Evolutionary conservation across 176 grass and related monocot species (phyloP).

Genomic region (Oryza australiensis): DNA sequence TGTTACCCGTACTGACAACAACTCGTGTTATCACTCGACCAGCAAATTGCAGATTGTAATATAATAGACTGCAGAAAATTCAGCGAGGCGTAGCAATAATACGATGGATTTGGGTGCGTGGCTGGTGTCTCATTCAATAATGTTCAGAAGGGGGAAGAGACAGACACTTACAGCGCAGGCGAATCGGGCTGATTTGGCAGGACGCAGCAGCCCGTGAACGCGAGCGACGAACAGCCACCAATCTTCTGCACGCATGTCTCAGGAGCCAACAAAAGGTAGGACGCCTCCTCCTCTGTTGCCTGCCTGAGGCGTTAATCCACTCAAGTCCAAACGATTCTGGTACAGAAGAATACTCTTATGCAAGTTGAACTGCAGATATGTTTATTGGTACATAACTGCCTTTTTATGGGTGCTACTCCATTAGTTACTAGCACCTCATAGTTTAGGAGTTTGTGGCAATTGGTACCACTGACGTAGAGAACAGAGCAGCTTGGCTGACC

Average conservation of each 20-base stretch:
- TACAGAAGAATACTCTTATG: not conserved
- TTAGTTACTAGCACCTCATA: not conserved
- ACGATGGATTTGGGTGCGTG: not conserved
- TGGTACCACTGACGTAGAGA: not conserved
- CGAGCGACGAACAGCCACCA: not conserved
- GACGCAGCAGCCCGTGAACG: slow-evolving; percentile 26
- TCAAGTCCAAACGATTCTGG: not conserved
- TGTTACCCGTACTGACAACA: not conserved
- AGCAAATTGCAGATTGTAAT: not conserved
- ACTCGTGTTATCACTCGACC: not conserved
- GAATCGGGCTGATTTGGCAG: not conserved
- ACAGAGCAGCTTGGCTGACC: not conserved
- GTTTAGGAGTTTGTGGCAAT: not conserved
- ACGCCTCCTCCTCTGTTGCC: not conserved
- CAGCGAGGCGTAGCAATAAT: not conserved
- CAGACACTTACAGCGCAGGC: not conserved
- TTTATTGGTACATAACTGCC: not conserved
- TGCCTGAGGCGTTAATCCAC: not conserved
- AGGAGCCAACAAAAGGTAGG: not conserved
- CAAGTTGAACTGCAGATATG: not conserved
- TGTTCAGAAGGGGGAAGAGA: not conserved
- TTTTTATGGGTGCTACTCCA: not conserved
- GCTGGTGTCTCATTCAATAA: not conserved
- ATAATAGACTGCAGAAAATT: not conserved
- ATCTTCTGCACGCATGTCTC: not conserved